Evolutionary conservation across 768 basidiomycete genomes (phyloP).

Genomic region (Asterophora lycoperdoides): DNA sequence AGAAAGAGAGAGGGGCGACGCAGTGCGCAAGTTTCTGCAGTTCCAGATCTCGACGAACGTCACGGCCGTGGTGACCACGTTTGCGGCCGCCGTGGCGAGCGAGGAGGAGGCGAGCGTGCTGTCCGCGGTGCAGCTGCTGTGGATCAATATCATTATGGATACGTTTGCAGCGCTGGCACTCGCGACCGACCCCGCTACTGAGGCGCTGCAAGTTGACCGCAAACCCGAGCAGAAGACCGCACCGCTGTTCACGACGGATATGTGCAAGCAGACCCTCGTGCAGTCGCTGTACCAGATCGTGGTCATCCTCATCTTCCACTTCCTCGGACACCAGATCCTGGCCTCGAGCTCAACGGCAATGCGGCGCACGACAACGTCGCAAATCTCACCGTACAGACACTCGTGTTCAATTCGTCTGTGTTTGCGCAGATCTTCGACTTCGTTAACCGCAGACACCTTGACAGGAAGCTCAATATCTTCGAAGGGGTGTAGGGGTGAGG

Average conservation of each 20-base stretch:
- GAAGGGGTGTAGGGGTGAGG: slow-evolving; percentile 66
- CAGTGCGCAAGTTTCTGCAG: slow-evolving; percentile 95
- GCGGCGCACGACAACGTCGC: slow-evolving; percentile 29
- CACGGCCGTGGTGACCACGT: slow-evolving; percentile 90
- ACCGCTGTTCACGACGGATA: slow-evolving; percentile 86
- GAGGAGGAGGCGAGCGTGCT: slow-evolving; percentile 75
- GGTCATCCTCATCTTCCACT: slow-evolving; percentile 87
- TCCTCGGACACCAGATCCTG: slow-evolving; percentile 73
- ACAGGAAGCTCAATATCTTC: slow-evolving; percentile 84
- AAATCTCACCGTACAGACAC: slow-evolving; percentile 60
- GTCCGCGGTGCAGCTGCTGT: slow-evolving; percentile 92
- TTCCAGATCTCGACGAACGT: slow-evolving; percentile 86
- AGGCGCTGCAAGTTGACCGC: slow-evolving; percentile 73
- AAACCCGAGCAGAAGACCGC: slow-evolving; percentile 88
- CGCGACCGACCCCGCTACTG: slow-evolving; percentile 92
- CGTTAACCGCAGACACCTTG: slow-evolving; percentile 84
- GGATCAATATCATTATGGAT: slow-evolving; percentile 99
- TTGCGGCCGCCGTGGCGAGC: slow-evolving; percentile 84
- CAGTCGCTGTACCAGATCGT: slow-evolving; percentile 86
- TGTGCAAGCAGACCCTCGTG: slow-evolving; percentile 94
- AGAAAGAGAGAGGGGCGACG: slow-evolving; percentile 63
- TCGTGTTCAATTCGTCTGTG: slow-evolving; percentile 99
- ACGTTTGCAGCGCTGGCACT: slow-evolving; percentile 97
- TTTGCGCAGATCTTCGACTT: slow-evolving; percentile 98
- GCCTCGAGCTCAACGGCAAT: slow-evolving; percentile 36